Percentiles rank a stretch among this genome's conserved stretches.
Conservation (phyloP, 2,329 filamentous ascomycete species). For the Claviceps pazoutovae region DNA sequence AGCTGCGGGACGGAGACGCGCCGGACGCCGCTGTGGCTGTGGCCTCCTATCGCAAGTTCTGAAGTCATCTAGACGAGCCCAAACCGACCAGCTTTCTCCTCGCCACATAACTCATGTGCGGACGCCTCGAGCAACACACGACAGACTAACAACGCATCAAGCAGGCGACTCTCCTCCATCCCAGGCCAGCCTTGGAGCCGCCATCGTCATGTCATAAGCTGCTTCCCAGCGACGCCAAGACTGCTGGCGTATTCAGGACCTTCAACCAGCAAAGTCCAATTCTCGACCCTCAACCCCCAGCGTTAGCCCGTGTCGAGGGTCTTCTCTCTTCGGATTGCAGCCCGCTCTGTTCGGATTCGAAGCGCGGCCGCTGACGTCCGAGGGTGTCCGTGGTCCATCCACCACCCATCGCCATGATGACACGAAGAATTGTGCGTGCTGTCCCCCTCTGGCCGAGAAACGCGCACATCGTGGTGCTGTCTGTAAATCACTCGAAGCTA, state of each 20-base stretch:
- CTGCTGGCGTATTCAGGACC: not conserved
- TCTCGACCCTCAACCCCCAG: not conserved
- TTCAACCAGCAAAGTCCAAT: not conserved
- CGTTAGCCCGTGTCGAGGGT: not conserved
- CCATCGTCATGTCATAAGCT: slow-evolving; percentile 1
- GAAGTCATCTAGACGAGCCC: too few species aligned
- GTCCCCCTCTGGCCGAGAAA: not conserved
- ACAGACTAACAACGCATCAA: not conserved
- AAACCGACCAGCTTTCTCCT: not conserved
- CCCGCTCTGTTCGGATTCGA: not conserved
- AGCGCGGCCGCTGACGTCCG: not conserved
- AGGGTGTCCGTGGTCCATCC: not conserved
- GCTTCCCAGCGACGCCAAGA: not conserved
- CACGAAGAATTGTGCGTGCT: slow-evolving; percentile 22
- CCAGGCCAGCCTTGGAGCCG: not conserved
- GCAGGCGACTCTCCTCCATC: not conserved
- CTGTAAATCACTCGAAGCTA: not conserved
- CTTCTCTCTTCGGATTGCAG: not conserved
- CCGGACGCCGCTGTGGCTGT: too few species aligned
- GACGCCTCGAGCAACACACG: not conserved
- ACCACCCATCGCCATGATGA: slow-evolving; percentile 14
- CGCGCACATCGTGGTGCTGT: too few species aligned
- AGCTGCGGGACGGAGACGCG: too few species aligned
- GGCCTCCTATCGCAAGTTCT: too few species aligned
- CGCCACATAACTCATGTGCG: not conserved